Evolutionary conservation across 2,329 filamentous ascomycete genomes (phyloP), one percentile per base, ranked within the genome.

Genomic region (Cladosporium sp.): DNA sequence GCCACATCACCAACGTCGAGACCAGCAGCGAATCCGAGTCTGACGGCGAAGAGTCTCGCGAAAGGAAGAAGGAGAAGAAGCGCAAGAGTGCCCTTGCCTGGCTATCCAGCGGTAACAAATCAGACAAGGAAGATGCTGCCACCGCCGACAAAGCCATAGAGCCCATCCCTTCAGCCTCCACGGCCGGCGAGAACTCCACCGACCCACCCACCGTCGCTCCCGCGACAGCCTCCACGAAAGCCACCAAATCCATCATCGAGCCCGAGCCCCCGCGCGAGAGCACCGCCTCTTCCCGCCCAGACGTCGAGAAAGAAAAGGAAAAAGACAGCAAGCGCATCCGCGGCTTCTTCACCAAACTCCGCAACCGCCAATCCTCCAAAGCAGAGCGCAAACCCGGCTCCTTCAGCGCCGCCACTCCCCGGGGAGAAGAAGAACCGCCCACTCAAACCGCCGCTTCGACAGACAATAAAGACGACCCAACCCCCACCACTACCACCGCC

Each of bases 1-100:
- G 62, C 11, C 62, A 66, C 46, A 62, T 65, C 20, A 61, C 62
- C 3, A 43, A 54, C 19, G 62, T 67, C 38, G 56, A 55, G 2
- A 58, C 59, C 20, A 63, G 60, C 16, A 55, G 56, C 40, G 39
- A 43, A 13, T 43, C 39, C 13, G 19, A 30, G 25, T 43, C 39
- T 8, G 48, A 54, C 7, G 53, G 51, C 22, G 58, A 58, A 18
- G 56, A 53, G 3, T 51, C 51, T 7, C 35, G 39, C 18, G 32
- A 30, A 51, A 52, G 32, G 51, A 57, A 42, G 53, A 53, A 52
- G 38, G 56, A 16, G 51, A 57, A 40, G 20, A 40, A 49, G 12
- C 38, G 32, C 12, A 49, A 30, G 41, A 36, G 45, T 22, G 40
- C 16, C 13, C 12, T 35, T n/a, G 32, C 12, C n/a, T 35, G 13